These are phyloP conservation scores for Clonostachys chloroleuca DNA, from an alignment of 2,329 filamentous ascomycete genomes.

Conservation along the genomic window DNA sequence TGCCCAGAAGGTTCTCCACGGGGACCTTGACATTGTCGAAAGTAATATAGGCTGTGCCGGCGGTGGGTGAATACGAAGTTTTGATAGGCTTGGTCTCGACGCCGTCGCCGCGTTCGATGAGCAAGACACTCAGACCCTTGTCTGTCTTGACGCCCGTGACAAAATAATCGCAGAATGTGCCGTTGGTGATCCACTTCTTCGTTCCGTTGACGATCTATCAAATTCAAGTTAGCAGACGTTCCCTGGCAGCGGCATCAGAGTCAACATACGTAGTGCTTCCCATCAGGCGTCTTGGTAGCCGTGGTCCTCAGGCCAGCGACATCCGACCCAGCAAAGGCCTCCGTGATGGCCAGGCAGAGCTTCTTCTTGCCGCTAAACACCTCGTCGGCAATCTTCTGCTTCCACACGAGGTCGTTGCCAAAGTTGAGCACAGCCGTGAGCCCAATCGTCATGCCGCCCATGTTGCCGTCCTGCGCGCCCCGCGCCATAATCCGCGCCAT, in stretches of 20 bases:
- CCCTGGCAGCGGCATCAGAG: background rate
- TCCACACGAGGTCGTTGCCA: conserved; percentile 62
- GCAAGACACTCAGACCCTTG: conserved; percentile 72
- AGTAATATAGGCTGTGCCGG: conserved; percentile 75
- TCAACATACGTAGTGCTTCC: conserved; percentile 59
- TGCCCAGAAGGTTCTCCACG: conserved; percentile 69
- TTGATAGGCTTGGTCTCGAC: conserved; percentile 76
- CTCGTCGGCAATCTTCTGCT: conserved; percentile 64
- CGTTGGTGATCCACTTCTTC: conserved; percentile 88
- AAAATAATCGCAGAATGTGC: conserved; percentile 78
- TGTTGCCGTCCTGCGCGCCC: conserved; percentile 83
- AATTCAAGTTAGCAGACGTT: too few species aligned
- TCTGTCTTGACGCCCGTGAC: conserved; percentile 75
- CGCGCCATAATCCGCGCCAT: conserved; percentile 64
- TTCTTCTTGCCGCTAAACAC: conserved; percentile 80
- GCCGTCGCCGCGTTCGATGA: conserved; percentile 70
- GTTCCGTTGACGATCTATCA: conserved; percentile 57
- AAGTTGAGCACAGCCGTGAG: conserved; percentile 78
- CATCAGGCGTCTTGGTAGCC: conserved; percentile 70
- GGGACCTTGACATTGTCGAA: conserved; percentile 88
- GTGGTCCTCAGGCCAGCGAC: conserved; percentile 78
- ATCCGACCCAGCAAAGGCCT: conserved; percentile 79
- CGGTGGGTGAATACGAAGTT: conserved; percentile 75
- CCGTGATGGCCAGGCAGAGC: conserved; percentile 83
- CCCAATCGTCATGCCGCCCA: conserved; percentile 82